Evolutionary conservation across 176 grass and related monocot species (phyloP).

Genomic region (Miscanthus lutarioriparius): DNA sequence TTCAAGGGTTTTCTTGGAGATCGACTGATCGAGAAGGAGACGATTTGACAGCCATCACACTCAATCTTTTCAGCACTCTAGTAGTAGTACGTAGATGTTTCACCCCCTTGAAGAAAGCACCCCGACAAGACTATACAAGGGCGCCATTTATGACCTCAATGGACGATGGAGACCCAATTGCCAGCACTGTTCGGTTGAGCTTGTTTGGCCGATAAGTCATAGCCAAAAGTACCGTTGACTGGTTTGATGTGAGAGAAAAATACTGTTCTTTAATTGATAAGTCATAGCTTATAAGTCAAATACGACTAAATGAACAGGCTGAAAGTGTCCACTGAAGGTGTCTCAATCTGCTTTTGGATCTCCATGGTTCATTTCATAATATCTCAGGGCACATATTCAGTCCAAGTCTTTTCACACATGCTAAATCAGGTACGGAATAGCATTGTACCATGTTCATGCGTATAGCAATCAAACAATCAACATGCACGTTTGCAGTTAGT

Average conservation of each 20-base stretch:
- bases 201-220: too few species aligned
- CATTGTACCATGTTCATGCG: neutral
- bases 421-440: neutral
- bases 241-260: too few species aligned
- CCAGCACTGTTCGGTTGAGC: too few species aligned
- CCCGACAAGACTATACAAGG: conserved; percentile 41
- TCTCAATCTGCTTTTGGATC: neutral
- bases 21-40: neutral
- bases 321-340: conserved; percentile 4
- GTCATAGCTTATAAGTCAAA: too few species aligned
- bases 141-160: conserved; percentile 25
- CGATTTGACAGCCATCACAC: conserved; percentile 13
- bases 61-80: conserved; percentile 45
- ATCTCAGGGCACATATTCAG: too few species aligned
- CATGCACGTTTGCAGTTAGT: neutral
- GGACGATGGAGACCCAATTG: neutral
- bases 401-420: neutral
- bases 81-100: neutral
- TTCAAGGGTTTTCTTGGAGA: conserved; percentile 19
- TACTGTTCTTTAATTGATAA: too few species aligned
- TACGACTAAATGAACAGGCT: too few species aligned
- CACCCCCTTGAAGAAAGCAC: neutral
- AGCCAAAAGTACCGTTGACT: too few species aligned
- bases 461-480: neutral
- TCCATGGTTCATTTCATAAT: neutral